Conservation (phyloP, 1,284 basidiomycete genomes). For the Pseudozyma hubeiensis region DNA sequence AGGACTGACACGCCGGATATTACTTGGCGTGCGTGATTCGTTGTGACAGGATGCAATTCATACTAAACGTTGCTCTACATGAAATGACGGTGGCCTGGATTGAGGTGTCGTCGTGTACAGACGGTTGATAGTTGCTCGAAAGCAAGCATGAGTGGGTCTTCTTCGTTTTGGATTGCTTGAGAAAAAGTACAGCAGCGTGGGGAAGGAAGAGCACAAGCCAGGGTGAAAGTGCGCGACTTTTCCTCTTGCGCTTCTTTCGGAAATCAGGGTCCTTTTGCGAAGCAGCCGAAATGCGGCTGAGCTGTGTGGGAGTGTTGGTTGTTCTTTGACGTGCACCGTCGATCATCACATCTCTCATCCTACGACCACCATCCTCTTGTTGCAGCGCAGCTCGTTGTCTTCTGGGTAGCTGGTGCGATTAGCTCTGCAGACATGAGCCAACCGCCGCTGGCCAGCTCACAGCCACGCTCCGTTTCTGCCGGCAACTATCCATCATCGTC, state of each 20-base stretch:
- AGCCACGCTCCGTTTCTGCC: conserved; percentile 37
- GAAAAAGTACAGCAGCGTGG: too few species aligned
- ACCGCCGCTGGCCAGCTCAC: conserved; percentile 28
- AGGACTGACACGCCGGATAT: conserved; percentile 65
- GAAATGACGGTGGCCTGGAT: too few species aligned
- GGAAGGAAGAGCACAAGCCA: too few species aligned
- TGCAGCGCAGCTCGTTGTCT: neutral
- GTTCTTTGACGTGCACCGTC: conserved; percentile 1
- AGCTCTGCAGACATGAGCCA: conserved; percentile 19
- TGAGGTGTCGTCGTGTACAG: too few species aligned
- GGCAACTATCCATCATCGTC: conserved; percentile 39
- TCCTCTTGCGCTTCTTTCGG: too few species aligned
- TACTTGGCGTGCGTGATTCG: conserved; percentile 4
- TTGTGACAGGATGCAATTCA: too few species aligned
- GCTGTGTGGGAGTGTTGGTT: conserved; percentile 9
- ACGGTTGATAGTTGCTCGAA: too few species aligned
- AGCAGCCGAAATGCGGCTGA: neutral
- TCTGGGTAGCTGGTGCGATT: too few species aligned
- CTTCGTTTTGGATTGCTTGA: too few species aligned
- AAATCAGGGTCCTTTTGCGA: conserved; percentile 1
- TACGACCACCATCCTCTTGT: conserved; percentile 6
- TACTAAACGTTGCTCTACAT: too few species aligned
- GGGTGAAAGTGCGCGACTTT: too few species aligned
- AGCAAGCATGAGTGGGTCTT: too few species aligned
- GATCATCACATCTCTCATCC: conserved; percentile 1